Conservation (phyloP, 495 filamentous ascomycete genomes). For the Chaetomium fimeti region DNA sequence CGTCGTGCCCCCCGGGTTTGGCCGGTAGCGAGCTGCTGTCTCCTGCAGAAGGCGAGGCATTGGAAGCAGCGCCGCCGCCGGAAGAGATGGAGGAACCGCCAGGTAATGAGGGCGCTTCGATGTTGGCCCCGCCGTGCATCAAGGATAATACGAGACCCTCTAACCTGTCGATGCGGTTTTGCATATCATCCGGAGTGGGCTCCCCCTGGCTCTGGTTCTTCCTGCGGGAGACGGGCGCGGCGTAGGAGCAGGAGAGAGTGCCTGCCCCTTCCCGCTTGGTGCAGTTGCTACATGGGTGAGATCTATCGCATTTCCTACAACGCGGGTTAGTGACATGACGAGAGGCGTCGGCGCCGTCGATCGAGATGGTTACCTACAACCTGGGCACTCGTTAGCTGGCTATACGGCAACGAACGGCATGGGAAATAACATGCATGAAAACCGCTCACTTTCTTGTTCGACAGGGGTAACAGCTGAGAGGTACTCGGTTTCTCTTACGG, state of each 20-base stretch:
- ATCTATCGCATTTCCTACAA: constrained; percentile 81
- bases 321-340: neutral
- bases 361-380: constrained; percentile 27
- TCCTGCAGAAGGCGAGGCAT: constrained; percentile 62
- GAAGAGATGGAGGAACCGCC: constrained; percentile 51
- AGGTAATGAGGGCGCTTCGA: constrained; percentile 39
- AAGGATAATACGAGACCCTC: constrained; percentile 92
- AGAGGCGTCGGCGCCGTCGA: neutral
- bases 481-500: constrained; percentile 90
- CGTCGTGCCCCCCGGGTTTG: constrained; percentile 52
- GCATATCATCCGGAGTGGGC: constrained; percentile 89
- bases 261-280: constrained; percentile 73
- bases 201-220: constrained; percentile 67
- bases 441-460: constrained; percentile 85
- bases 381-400: constrained; percentile 34
- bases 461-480: constrained; percentile 91
- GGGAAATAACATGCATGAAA: constrained; percentile 14
- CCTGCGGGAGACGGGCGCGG: constrained; percentile 70
- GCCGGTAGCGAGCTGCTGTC: constrained; percentile 62
- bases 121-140: constrained; percentile 81
- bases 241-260: constrained; percentile 83
- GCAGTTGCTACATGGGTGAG: constrained; percentile 92
- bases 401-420: constrained; percentile 5
- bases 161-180: constrained; percentile 94
- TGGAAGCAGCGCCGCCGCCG: constrained; percentile 60